Evolutionary conservation across 164 flowering plant species (phyloP).

Genomic region (Stephania cephalantha): DNA sequence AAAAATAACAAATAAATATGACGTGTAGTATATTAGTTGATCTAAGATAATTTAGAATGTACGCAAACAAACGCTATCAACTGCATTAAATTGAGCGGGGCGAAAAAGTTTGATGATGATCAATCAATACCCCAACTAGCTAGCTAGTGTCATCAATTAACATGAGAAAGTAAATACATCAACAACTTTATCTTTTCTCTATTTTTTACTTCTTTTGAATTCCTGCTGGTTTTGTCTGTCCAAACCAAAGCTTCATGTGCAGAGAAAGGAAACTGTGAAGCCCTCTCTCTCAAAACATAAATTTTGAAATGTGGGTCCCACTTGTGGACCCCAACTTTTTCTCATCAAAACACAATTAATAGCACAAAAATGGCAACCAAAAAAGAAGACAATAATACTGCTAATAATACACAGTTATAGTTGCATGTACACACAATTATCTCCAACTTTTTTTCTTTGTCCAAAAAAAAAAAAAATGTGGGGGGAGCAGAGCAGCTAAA

Average conservation of each 20-base stretch:
- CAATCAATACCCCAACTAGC: no score
- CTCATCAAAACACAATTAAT: slow-evolving; percentile 15
- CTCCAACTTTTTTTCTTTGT: not conserved
- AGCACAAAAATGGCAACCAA: slow-evolving; percentile 14
- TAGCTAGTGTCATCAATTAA: slow-evolving; percentile 14
- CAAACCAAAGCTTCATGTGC: slow-evolving; percentile 31
- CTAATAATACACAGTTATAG: not conserved
- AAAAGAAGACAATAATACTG: slow-evolving; percentile 1
- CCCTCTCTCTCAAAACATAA: not conserved
- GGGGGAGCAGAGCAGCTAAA: no score
- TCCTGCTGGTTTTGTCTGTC: slow-evolving; percentile 46
- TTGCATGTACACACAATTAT: not conserved
- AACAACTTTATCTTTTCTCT: slow-evolving; percentile 2
- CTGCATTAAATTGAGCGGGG: no score
- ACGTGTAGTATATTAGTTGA: no score
- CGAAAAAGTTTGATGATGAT: no score
- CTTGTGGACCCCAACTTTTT: slow-evolving; percentile 10
- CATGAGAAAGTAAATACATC: slow-evolving; percentile 18
- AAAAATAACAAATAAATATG: no score
- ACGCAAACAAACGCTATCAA: no score
- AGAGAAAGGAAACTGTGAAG: slow-evolving; percentile 6
- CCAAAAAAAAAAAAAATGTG: no score
- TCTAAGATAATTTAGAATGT: no score
- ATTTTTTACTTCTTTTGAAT: slow-evolving; percentile 24
- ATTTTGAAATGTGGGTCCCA: slow-evolving; percentile 23